Conservation (phyloP, 2,329 filamentous ascomycete genomes). For the Epichloe amarillans region DNA sequence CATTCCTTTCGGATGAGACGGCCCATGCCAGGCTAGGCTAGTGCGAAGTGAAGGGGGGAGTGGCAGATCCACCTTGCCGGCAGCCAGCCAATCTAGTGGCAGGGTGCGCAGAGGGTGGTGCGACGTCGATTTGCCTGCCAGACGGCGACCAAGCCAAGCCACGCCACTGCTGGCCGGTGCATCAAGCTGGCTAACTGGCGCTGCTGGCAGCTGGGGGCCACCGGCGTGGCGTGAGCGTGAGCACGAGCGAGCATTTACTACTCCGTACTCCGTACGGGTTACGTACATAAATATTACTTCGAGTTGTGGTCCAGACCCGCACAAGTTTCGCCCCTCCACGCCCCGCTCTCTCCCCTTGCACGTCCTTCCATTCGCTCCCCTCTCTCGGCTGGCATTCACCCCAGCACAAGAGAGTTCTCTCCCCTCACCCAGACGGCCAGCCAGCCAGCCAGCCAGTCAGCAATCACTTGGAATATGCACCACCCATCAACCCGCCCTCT, state of each 20-base stretch:
- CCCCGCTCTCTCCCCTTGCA: not conserved
- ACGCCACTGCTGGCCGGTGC: constrained; percentile 1
- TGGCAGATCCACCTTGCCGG: not conserved
- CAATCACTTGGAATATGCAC: not conserved
- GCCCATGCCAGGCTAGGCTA: not conserved
- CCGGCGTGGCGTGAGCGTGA: not conserved
- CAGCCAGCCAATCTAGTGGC: not conserved
- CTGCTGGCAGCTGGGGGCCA: not conserved
- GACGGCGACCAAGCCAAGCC: not conserved
- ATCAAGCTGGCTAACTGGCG: no score
- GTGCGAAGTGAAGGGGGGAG: not conserved
- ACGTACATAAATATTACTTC: no score
- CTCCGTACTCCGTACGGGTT: no score
- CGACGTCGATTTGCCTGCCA: not conserved
- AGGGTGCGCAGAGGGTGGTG: not conserved
- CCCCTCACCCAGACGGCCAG: not conserved
- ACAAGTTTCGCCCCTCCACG: not conserved
- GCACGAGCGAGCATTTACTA: not conserved
- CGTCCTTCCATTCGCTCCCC: not conserved
- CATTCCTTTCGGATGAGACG: not conserved
- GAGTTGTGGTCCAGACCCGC: no score
- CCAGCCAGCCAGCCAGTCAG: not conserved
- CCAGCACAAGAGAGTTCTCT: no score
- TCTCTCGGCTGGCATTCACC: not conserved
- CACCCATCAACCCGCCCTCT: not conserved